These are phyloP conservation scores for Acanthamoeba castellanii DNA, from an alignment of 208 protist genomes.

Conservation along the genomic window DNA sequence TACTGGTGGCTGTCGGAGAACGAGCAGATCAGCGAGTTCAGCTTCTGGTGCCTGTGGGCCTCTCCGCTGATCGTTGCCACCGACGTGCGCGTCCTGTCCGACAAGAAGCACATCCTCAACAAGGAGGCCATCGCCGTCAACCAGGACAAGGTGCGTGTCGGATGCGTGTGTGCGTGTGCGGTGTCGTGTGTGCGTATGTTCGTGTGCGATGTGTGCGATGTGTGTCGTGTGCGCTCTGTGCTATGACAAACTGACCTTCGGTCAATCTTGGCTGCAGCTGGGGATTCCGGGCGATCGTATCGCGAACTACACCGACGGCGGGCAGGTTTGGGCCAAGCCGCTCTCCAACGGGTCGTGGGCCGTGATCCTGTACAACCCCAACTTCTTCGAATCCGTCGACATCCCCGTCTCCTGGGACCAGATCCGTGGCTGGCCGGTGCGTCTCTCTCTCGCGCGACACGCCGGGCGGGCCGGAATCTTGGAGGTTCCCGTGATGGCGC, in stretches of 20 bases:
- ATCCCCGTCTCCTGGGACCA: neutral
- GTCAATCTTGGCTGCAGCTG: neutral
- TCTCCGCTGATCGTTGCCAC: conserved; percentile 76
- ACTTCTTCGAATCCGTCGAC: conserved; percentile 22
- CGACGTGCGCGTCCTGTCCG: conserved; percentile 47
- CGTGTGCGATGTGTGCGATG: too few relatives aligned
- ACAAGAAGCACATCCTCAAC: conserved; percentile 80
- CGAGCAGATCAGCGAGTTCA: conserved; percentile 74
- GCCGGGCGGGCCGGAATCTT: too few relatives aligned
- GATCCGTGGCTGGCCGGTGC: neutral
- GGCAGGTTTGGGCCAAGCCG: conserved; percentile 75
- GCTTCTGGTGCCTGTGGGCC: conserved; percentile 73
- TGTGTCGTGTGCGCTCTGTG: too few relatives aligned
- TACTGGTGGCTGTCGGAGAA: conserved; percentile 32
- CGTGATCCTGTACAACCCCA: conserved; percentile 68
- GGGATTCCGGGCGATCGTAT: conserved; percentile 62
- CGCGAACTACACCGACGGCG: conserved; percentile 69
- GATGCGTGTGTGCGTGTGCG: too few relatives aligned
- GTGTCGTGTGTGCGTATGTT: too few relatives aligned
- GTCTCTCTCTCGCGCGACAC: neutral
- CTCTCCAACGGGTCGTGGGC: conserved; percentile 70
- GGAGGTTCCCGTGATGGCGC: too few relatives aligned
- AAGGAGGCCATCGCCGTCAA: conserved; percentile 80
- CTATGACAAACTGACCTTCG: neutral
- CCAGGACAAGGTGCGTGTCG: conserved; percentile 56